Evolutionary conservation across 805 yeast genomes (phyloP), one percentile per base, ranked within the genome.

Genomic region (Blastobotrys muscicola): DNA sequence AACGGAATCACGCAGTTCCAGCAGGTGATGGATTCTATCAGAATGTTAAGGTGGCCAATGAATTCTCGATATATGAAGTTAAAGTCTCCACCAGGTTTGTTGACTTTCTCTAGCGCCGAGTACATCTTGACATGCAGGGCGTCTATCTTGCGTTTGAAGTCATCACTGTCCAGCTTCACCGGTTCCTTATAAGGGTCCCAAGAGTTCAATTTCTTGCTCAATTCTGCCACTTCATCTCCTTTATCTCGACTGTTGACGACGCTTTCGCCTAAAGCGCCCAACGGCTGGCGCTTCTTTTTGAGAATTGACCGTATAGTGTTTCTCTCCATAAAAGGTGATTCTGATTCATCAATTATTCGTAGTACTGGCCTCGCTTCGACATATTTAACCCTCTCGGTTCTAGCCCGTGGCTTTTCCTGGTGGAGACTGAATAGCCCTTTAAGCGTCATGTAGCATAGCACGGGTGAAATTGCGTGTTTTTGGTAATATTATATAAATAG

Each of bases 41-140:
- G 37, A 15, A 33, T 36, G 6, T 23, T 30, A 12, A 49, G 29
- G 41, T 46, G 51, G 31, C 52, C 50, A 29, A 46, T 46, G 30
- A 49, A 47, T 36, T 50, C 52, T 14, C 52, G 43, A 33, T 46
- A 46, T 8, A 36, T 33, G 45, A 46, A 49, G 23, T 34, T 36
- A 20, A 50, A 50, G 13, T 46, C 48, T 23, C 42, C 36, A 3
- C 32, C 14, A 14, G 11, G 36, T 7, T n/a, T 13, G 14, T 39
- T 29, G n/a, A 49, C 33, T 8, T 30, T 9, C n/a, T 42, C 38
- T 20, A 48, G 36, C 3, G 44, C 48, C 10, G 29, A 16, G 10
- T 40, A 29, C 31, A 39, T 46, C 33, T 48, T 47, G 35, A 45
- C 35, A 8, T 41, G 32, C 3, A 50, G 41, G 3, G 45, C 30